phyloP scores from a whole-genome alignment of 768 basidiomycete species.

The Termitomyces sp. region DNA sequence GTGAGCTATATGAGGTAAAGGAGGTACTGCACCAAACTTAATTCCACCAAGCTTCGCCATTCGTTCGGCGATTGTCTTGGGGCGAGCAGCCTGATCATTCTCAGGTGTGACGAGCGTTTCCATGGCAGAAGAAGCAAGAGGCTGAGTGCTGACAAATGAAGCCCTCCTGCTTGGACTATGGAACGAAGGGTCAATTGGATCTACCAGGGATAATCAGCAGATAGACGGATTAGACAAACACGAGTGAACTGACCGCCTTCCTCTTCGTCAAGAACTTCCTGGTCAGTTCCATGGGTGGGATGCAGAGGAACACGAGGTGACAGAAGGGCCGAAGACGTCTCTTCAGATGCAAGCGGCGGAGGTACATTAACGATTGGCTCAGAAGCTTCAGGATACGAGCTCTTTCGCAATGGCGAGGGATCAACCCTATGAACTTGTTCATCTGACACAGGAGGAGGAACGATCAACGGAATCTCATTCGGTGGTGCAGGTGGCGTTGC shows the following conservation, averaged over 20 bases:
- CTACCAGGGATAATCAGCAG: slow-evolving; percentile 23
- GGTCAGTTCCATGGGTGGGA: slow-evolving; percentile 10
- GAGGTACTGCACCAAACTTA: slow-evolving; percentile 63
- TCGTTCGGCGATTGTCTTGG: slow-evolving; percentile 81
- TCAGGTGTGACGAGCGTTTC: slow-evolving; percentile 13
- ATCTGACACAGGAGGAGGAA: slow-evolving; percentile 16
- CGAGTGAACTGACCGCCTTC: slow-evolving; percentile 46
- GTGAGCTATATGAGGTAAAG: slow-evolving; percentile 30
- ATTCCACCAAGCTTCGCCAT: slow-evolving; percentile 92
- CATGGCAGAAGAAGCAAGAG: slow-evolving; percentile 6
- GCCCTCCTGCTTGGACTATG: slow-evolving; percentile 42
- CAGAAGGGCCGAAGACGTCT: slow-evolving; percentile 16
- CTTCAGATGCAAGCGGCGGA: slow-evolving; percentile 7
- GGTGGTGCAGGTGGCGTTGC: slow-evolving; percentile 7
- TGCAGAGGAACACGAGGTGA: slow-evolving; percentile 15
- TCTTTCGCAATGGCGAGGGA: slow-evolving; percentile 12
- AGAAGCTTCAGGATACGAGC: slow-evolving; percentile 2
- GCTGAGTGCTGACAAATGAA: slow-evolving; percentile 22
- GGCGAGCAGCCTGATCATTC: slow-evolving; percentile 45
- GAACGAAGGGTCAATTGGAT: slow-evolving; percentile 66
- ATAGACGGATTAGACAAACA: background rate
- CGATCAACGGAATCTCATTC: slow-evolving; percentile 16
- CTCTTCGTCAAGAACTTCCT: slow-evolving; percentile 52
- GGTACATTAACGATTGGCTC: slow-evolving; percentile 2
- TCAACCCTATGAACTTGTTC: slow-evolving; percentile 4